Base-by-base conservation (phyloP, 2,329 filamentous ascomycete genomes). In the Alternaria conjuncta region DNA sequence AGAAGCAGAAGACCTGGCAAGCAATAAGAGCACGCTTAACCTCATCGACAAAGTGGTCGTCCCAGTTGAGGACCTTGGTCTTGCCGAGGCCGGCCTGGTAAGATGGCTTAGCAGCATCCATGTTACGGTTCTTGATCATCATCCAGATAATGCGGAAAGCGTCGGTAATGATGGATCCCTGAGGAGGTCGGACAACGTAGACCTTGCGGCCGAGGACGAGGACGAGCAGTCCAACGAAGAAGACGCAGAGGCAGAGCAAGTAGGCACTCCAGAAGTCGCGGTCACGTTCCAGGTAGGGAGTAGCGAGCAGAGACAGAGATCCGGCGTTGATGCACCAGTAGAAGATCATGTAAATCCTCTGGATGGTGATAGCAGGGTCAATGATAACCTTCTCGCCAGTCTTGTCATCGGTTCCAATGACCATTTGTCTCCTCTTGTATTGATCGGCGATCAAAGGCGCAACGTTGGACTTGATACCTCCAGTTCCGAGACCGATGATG, bases 401-500 rank as follows among this genome's bases (percentile, higher is more conserved):
- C 71, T 82, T 82, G 60, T 76, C 74, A 57, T 82, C 79, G 11
- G 71, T 75, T 21, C 77, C 78, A 65, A 84, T 74, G 32, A 77
- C 79, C 80, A 82, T 83, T 55, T 78, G 75, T 21, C 78, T 73
- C 57, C 79, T 71, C 68, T 76, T 79, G 70, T 84, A 84, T 66
- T 85, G 83, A 61, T 85, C 83, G 46, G 83, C 83, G 65, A 85
- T 84, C 25, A 85, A 71, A 3, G 83, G 83, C 15, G 83, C 82
- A 51, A 94, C 91, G 75, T 94, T 94, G 68, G 90, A 88, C 83
- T 94, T 95, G 88, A 94, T 93, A 77, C 92, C 90, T 70, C 92
- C 92, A 5, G 91, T 92, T 60, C 92, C 92, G 45, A 92, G 80
- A 55, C 90, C 90, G 75, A 93, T 87, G 75, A 93, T 86, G 46